These are phyloP conservation scores for Neurospora sp. DNA, from an alignment of 495 filamentous ascomycete species.

Conservation along the genomic window DNA sequence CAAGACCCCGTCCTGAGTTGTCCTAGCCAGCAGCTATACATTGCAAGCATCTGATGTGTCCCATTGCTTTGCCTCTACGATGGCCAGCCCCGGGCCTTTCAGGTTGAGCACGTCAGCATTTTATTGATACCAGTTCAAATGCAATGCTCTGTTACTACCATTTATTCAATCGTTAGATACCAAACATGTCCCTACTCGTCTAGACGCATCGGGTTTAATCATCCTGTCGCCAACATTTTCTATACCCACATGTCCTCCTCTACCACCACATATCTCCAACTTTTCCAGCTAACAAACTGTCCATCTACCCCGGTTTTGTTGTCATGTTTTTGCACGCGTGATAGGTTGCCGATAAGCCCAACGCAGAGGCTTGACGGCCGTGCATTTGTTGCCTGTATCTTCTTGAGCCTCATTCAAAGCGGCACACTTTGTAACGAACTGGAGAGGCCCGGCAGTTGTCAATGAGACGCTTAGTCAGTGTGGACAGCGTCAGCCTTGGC, in stretches of 20 bases:
- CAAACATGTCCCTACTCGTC: not conserved
- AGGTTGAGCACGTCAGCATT: not conserved
- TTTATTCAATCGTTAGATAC: not conserved
- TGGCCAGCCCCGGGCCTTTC: not conserved
- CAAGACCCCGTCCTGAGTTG: not conserved
- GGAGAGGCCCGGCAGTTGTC: not conserved
- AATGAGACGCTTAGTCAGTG: constrained; percentile 37
- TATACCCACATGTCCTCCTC: not conserved
- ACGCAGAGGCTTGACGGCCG: not conserved
- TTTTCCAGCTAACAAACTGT: not conserved
- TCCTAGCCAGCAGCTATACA: not conserved
- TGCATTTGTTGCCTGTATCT: not conserved
- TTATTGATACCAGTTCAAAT: not conserved
- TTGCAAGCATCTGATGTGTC: not conserved
- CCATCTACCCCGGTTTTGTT: not conserved
- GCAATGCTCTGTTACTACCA: not conserved
- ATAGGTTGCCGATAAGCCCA: not conserved
- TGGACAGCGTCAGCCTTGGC: constrained; percentile 75
- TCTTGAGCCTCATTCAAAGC: constrained; percentile 11
- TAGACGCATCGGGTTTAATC: not conserved
- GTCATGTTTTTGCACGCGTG: not conserved
- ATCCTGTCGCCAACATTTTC: not conserved
- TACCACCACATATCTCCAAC: not conserved
- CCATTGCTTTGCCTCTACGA: not conserved
- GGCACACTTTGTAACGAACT: constrained; percentile 9